Percentiles rank a stretch among this genome's conserved stretches.
These are phyloP conservation scores for Neospora caninum DNA, from an alignment of 169 alveolate genomes.

Conservation along the genomic window DNA sequence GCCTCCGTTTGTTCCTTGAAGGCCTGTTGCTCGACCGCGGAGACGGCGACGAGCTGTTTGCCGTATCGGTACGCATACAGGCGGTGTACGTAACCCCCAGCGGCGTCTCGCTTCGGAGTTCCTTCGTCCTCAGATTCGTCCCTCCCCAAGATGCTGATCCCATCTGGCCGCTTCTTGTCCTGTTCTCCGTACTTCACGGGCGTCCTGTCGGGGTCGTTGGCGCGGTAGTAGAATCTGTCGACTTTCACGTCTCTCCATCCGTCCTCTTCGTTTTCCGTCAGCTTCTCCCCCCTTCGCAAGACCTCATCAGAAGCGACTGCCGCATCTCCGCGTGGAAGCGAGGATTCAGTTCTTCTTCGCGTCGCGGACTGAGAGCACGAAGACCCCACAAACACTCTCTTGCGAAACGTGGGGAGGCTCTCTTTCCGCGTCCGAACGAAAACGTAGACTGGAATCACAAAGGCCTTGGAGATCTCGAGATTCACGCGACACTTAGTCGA, in stretches of 20 bases:
- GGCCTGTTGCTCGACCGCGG: constrained; percentile 38
- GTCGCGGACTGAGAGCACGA: background rate
- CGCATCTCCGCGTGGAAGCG: background rate
- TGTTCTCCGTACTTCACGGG: constrained; percentile 6
- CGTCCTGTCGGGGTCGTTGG: constrained; percentile 38
- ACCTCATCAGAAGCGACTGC: background rate
- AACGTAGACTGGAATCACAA: constrained; percentile 6
- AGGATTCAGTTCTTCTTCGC: background rate
- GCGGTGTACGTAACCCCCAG: background rate
- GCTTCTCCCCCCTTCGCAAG: background rate
- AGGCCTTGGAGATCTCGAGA: constrained; percentile 5
- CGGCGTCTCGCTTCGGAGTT: background rate
- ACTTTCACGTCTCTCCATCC: constrained; percentile 23
- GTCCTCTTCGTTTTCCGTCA: background rate
- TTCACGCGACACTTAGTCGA: constrained; percentile 40
- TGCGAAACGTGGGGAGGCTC: constrained; percentile 40
- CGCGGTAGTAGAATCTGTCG: constrained; percentile 37
- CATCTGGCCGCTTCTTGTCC: background rate
- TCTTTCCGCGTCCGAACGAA: constrained; percentile 16
- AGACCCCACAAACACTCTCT: constrained; percentile 1
- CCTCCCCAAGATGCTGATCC: background rate
- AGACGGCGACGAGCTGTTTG: constrained; percentile 39
- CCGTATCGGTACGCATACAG: constrained; percentile 34
- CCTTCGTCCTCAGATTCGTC: background rate
- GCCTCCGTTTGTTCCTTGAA: background rate